These are phyloP conservation scores for Imleria badia DNA, from an alignment of 768 basidiomycete genomes.

Conservation along the genomic window DNA sequence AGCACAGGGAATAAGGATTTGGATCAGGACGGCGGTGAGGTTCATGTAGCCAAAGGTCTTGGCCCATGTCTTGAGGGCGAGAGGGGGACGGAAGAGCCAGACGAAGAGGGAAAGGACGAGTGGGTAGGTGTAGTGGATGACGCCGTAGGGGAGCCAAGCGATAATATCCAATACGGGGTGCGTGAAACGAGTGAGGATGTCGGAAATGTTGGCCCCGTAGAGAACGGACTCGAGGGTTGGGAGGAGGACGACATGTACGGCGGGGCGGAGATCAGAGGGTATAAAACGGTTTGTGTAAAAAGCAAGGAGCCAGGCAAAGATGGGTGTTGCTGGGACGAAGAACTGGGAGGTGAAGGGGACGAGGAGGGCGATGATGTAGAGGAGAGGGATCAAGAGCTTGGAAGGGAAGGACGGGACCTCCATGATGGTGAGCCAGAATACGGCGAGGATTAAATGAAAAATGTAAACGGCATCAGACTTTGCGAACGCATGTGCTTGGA, in stretches of 20 bases:
- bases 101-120: constrained; percentile 82
- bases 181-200: constrained; percentile 93
- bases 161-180: constrained; percentile 89
- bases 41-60: constrained; percentile 93
- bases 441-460: constrained; percentile 59
- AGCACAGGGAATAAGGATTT: constrained; percentile 88
- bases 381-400: constrained; percentile 75
- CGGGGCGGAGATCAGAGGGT: constrained; percentile 69
- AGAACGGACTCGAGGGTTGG: constrained; percentile 94
- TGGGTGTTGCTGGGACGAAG: constrained; percentile 83
- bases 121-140: constrained; percentile 85
- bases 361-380: constrained; percentile 68
- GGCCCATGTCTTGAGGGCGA: constrained; percentile 81
- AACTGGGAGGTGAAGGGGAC: constrained; percentile 89
- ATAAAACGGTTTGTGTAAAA: constrained; percentile 90
- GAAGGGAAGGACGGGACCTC: constrained; percentile 62
- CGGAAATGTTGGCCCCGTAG: constrained; percentile 97
- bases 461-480: constrained; percentile 60
- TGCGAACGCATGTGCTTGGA: constrained; percentile 57
- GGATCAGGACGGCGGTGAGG: constrained; percentile 80
- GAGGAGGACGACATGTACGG: constrained; percentile 87
- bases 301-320: constrained; percentile 82
- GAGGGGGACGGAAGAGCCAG: constrained; percentile 87
- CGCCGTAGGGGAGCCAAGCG: constrained; percentile 97
- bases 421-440: constrained; percentile 77